Conservation (phyloP, 352 stramenopile species). For the Pythium phragmitis region DNA sequence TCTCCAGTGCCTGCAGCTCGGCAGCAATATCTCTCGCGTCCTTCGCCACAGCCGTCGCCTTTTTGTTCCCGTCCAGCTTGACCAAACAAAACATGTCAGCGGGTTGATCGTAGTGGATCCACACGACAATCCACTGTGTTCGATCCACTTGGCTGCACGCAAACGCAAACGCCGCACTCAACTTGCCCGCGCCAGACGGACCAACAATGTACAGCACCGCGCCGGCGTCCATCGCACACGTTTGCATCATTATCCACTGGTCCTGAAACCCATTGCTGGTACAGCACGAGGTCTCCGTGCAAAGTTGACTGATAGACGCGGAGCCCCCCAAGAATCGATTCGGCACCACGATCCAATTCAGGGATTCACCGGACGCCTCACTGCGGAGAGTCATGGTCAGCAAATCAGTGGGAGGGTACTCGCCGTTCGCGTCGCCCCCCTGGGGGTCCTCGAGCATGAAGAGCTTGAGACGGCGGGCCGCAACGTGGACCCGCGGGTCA, state of each 20-base stretch:
- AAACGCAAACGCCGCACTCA: slow-evolving; percentile 4
- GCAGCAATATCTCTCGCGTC: too few species aligned
- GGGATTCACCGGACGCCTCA: too few species aligned
- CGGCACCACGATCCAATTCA: background rate
- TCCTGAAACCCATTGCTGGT: background rate
- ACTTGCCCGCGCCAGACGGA: background rate
- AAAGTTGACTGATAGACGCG: too few species aligned
- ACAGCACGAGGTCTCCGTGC: background rate
- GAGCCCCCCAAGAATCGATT: background rate
- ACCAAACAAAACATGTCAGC: too few species aligned
- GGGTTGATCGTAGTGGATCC: background rate
- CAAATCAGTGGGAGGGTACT: background rate
- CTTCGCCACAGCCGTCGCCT: too few species aligned
- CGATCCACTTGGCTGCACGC: slow-evolving; percentile 4
- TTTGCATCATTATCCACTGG: background rate
- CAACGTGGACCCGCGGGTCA: too few species aligned
- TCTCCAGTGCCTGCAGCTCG: too few species aligned
- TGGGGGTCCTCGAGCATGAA: background rate
- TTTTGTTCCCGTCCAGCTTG: too few species aligned
- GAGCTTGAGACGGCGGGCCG: background rate
- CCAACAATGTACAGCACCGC: background rate
- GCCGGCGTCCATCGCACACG: background rate
- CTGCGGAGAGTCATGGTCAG: too few species aligned
- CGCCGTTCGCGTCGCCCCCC: background rate
- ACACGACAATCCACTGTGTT: background rate